A percentile compares a stretch with the other conserved stretches of the same genome.
Conservation (phyloP, 257 asterid species). For the Penstemon davidsonii region DNA sequence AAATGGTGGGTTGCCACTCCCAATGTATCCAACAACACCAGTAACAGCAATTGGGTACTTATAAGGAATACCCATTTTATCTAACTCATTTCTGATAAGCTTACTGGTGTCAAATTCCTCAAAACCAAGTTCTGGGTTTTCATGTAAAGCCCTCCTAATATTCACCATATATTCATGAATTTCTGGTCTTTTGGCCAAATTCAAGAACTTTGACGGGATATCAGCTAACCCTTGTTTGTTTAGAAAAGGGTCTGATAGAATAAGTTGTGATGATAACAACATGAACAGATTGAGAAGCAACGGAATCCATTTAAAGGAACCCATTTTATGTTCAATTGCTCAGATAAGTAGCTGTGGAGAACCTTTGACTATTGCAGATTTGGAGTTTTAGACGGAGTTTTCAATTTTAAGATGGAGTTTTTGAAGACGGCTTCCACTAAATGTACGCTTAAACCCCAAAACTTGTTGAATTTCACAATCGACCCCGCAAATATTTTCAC, state of each 20-base stretch:
- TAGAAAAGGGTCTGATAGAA: constrained; percentile 32
- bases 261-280: constrained; percentile 24
- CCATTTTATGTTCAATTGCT: constrained; percentile 29
- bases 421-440: no score
- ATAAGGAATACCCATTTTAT: constrained; percentile 53
- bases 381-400: no score
- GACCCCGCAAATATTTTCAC: no score
- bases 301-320: constrained; percentile 31
- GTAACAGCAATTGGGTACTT: constrained; percentile 62
- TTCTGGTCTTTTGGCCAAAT: constrained; percentile 49
- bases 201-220: constrained; percentile 45
- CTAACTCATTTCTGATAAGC: constrained; percentile 63
- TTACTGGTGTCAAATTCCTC: constrained; percentile 70
- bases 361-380: no score
- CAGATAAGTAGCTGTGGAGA: no score
- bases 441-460: no score
- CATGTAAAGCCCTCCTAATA: constrained; percentile 59
- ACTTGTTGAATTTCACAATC: no score
- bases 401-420: no score
- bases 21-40: constrained; percentile 62
- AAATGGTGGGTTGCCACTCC: constrained; percentile 63
- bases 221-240: constrained; percentile 34
- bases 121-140: constrained; percentile 67
- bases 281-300: constrained; percentile 27
- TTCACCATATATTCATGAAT: constrained; percentile 54